Base-by-base conservation (phyloP, 164 flowering plant species). In the Akebia trifoliata region DNA sequence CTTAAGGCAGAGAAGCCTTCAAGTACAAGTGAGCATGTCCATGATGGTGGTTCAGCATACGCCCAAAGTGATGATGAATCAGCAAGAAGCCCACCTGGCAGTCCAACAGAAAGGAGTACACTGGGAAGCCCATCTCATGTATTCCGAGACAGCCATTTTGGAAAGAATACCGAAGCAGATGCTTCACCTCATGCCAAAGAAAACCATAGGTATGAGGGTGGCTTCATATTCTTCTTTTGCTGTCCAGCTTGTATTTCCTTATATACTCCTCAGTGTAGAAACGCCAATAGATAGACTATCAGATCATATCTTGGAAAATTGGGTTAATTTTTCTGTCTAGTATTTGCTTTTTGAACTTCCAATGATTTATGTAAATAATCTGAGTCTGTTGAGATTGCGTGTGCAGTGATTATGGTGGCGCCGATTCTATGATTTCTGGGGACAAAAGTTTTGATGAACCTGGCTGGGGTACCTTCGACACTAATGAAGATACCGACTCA, bases 401-500 rank as follows among this genome's bases (percentile, higher is more conserved):
- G 24, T 79, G 77, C 87, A 86, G 96, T 75, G 81, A 90, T 68
- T 74, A 73, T 58, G 84, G 73, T 45, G 83, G 76, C 57, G 74
- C 73, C 18, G 86, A 81, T 50, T 80, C 90, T 51, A 57, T 72
- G 9, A 56, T 62, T 50, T 80, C 93, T 51, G 66, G 57, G 42
- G 57, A 55, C 69, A 84, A 87, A 74, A 75, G 75, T 73, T 84
- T 85, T 63, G 94, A 87, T 71, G 98, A 93, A 47, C 74, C 84
- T 39, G 48, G 68, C n/a, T 88, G 96, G 93, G 93, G 95, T 42
- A 71, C 79, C 38, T 93, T 83, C 69, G 99, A 93, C 57, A 72
- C 69, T 31, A 81, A 72, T 63, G 95, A 90, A 46, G 97, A 93
- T 61, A 62, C 70, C 4, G 99, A 94, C 58, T 94, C 99, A 12